Evolutionary conservation across 306 rosid genomes (phyloP), one percentile per base, ranked within the genome.

Genomic region (Cucumis cinereus): DNA sequence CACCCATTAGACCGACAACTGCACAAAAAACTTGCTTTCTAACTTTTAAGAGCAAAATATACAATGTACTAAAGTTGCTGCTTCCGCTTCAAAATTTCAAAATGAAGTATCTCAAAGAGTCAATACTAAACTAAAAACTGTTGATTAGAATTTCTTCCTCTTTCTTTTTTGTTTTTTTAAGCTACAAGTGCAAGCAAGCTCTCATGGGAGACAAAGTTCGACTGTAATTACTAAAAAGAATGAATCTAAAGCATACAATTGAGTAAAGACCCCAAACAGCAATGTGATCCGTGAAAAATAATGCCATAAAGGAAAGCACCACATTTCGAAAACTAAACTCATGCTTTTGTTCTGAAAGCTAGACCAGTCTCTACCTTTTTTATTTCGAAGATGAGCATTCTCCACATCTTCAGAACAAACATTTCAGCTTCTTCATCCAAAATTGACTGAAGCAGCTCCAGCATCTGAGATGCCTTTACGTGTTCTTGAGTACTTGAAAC

Each of bases 361-460:
- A 92, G 87, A 76, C 99, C 97, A 10, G 91, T 85, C 87, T 95
- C 99, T 60, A 95, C 99, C 89, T 87, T 95, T 89, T 95, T 95
- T 41, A 95, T 95, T 87, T 95, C 99, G 72, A 90, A 95, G 85
- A 95, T 95, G 79, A 95, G 99, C 98, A 92, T 92, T 81, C 99
- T 92, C 99, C 99, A 95, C 99, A 95, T 95, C 90, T 95, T 95
- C 78, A 95, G 96, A 80, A 95, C 99, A 17, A 95, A 92, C 99
- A 95, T 92, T 85, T 95, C 99, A 35, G 99, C 98, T 88, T 95
- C 99, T 70, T 95, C 99, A 52, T 95, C 99, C 79, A 95, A 83
- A 82, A 95, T 95, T 72, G 89, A 80, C 81, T 95, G 98, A 79
- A 95, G 98, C 76, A 88, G 86, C 83, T 90, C 98, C 81, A 95